A percentile compares a stretch with the other conserved stretches of the same genome.
phyloP scores from a whole-genome alignment of 768 basidiomycete species.

The Punctularia strigosozonata region DNA sequence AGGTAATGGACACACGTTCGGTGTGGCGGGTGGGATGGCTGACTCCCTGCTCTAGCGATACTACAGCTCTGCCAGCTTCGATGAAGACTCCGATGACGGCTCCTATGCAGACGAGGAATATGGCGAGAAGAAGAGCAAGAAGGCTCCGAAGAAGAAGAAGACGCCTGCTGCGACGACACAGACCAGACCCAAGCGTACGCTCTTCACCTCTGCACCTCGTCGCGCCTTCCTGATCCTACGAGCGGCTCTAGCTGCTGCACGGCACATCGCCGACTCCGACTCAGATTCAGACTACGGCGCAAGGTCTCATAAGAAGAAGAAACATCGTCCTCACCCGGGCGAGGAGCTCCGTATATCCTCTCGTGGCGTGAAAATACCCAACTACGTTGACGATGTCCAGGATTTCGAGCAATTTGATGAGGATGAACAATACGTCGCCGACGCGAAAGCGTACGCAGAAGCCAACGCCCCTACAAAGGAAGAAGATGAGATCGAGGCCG shows the following conservation, averaged over 20 bases:
- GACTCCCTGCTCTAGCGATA: constrained; percentile 27
- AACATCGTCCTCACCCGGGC: constrained; percentile 29
- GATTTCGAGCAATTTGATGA: constrained; percentile 76
- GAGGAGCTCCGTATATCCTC: constrained; percentile 72
- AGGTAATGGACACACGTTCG: constrained; percentile 5
- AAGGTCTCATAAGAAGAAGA: constrained; percentile 81
- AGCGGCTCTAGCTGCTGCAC: constrained; percentile 29
- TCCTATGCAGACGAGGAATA: constrained; percentile 74
- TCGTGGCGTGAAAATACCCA: constrained; percentile 69
- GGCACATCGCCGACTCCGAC: constrained; percentile 50
- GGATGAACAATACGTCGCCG: constrained; percentile 37
- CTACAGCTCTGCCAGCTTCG: constrained; percentile 26
- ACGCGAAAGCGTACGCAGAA: constrained; percentile 28
- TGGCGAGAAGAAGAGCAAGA: constrained; percentile 53
- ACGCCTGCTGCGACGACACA: constrained; percentile 36
- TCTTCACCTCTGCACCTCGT: constrained; percentile 6
- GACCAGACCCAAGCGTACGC: constrained; percentile 25
- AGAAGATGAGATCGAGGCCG: constrained; percentile 88
- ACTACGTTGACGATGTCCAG: constrained; percentile 60
- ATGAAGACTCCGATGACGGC: constrained; percentile 46
- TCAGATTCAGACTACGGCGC: constrained; percentile 84
- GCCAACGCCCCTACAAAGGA: constrained; percentile 20
- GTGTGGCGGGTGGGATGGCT: constrained; percentile 10
- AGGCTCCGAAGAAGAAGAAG: constrained; percentile 58
- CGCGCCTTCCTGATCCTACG: constrained; percentile 10